Evolutionary conservation across 2,329 filamentous ascomycete genomes (phyloP).

Genomic region (Apiospora hydei): DNA sequence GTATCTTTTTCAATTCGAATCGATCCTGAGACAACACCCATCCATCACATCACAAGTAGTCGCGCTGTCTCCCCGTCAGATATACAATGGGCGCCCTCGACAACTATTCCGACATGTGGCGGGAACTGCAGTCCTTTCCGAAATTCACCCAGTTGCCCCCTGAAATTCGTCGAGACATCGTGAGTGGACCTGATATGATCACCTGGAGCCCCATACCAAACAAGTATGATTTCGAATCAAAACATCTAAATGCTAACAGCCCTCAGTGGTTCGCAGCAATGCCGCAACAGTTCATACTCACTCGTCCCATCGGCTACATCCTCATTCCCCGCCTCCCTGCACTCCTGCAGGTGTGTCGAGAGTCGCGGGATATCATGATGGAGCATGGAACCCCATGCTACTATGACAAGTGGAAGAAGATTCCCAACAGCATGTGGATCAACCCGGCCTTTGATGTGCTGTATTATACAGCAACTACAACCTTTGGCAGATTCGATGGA

Average conservation of each 20-base stretch:
- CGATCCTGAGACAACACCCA: neutral
- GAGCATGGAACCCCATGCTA: neutral
- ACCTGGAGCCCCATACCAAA: neutral
- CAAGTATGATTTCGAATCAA: neutral
- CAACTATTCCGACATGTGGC: neutral
- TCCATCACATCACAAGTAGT: neutral
- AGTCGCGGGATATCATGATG: neutral
- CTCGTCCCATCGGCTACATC: neutral
- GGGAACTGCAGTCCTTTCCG: neutral
- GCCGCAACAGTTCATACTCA: neutral
- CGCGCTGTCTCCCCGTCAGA: neutral
- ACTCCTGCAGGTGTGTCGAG: neutral
- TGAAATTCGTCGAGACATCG: neutral
- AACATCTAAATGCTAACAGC: neutral
- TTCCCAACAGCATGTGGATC: neutral
- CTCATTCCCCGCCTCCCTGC: neutral
- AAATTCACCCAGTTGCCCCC: neutral
- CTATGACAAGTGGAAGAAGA: neutral
- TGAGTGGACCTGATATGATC: neutral
- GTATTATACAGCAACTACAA: neutral
- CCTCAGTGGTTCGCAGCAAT: neutral
- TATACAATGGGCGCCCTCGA: neutral
- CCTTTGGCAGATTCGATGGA: neutral
- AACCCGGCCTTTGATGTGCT: neutral
- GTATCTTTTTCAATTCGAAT: too few relatives aligned